These are phyloP conservation scores for Curvularia spicifera DNA, from an alignment of 2,329 filamentous ascomycete genomes.

Conservation along the genomic window DNA sequence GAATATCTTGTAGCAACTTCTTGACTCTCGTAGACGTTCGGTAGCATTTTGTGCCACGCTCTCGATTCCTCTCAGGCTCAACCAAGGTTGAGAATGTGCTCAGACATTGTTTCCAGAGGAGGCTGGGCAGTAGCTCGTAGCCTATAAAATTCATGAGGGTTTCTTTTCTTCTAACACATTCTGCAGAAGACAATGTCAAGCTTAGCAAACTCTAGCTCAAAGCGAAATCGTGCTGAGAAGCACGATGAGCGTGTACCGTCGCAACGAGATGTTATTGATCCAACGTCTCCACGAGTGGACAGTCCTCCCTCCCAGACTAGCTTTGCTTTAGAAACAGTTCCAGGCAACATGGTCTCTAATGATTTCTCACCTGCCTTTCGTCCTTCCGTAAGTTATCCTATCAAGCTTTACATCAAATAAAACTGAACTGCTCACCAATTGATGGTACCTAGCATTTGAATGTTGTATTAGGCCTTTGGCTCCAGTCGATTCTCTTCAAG, in stretches of 20 bases:
- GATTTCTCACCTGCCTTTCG: background rate
- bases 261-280: background rate
- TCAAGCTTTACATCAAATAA: background rate
- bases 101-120: too few species aligned
- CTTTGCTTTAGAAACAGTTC: background rate
- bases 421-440: too few species aligned
- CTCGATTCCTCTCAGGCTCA: background rate
- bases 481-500: background rate
- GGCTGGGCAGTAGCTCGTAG: background rate
- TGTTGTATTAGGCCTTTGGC: too few species aligned
- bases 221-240: background rate
- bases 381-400: background rate
- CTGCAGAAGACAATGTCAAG: background rate
- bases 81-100: background rate
- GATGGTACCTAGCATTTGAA: too few species aligned
- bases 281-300: background rate
- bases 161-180: background rate
- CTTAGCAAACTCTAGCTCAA: background rate
- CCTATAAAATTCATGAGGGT: background rate
- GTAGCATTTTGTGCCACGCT: background rate
- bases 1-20: too few species aligned
- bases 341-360: background rate
- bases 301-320: background rate
- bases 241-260: background rate
- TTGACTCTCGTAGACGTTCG: background rate